Base-by-base conservation (phyloP, 108 stramenopile species). In the Cyclotella baltica region DNA sequence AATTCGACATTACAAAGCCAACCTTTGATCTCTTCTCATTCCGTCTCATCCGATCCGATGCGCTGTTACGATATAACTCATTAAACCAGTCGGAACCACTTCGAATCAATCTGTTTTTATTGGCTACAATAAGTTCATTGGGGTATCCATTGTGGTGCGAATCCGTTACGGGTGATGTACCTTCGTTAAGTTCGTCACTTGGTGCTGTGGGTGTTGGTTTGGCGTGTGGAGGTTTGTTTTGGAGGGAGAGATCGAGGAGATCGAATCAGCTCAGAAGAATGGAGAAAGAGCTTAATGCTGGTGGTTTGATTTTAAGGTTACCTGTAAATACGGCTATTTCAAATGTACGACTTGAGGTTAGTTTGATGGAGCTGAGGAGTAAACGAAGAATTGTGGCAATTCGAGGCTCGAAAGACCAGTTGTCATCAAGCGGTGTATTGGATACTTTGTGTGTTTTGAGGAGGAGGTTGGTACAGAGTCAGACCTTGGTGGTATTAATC, bases 81-180 rank as follows among this genome's bases (percentile, higher is more conserved):
- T 72, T 88, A 11, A 94, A 94, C 70, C 93, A 94, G 72, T 88
- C 86, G 50, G 93, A 94, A 73, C 93, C 93, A 9, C 67, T 94
- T 2, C 87, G 93, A 4, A 94, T 94, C 67, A 87, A 86, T 47
- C 79, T 94, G 50, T 91, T 57, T 53, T 67, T 83, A 16, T 46
- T 92, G 0, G 55, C 83, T 55, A 80, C 88, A 0, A 37, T 89
- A 3, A 69, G 79, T 11, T 55, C 88, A 11, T 67, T 94, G 22
- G 67, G 83, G 4, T 77, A 80, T 65, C 93, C 93, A 9, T 55
- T 62, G 2, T 73, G 91, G 57, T 72, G 76, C 43, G 90, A 93
- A 64, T 73, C 80, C 1, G 83, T 89, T 11, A 73, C 67, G 28
- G 83, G 87, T 13, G 81, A 88, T 18, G 23, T 85, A 22, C 61